Evolutionary conservation across 306 rosid genomes (phyloP).

Genomic region (Vigna nakashimae): DNA sequence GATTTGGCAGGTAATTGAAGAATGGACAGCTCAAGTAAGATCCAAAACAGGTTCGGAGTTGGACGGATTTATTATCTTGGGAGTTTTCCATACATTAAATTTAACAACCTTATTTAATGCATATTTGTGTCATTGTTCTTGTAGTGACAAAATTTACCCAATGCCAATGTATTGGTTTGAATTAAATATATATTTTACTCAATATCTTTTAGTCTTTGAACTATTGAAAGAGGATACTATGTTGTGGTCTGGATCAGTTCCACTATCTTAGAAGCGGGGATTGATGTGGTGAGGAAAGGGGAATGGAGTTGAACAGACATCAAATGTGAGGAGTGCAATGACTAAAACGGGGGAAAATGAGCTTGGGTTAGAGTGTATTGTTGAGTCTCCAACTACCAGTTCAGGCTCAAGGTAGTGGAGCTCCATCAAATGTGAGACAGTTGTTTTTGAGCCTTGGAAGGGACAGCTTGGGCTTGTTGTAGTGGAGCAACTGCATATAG

Average conservation of each 20-base stretch:
- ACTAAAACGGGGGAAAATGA: background rate
- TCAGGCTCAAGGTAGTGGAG: conserved; percentile 6
- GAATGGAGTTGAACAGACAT: conserved; percentile 25
- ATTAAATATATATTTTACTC: background rate
- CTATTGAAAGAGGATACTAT: background rate
- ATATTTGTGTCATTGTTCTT: conserved; percentile 22
- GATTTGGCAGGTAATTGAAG: conserved; percentile 75
- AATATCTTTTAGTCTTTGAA: background rate
- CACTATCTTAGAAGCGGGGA: conserved; percentile 25
- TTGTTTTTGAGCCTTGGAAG: conserved; percentile 1
- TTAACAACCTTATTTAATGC: conserved; percentile 22
- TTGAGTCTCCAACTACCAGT: background rate
- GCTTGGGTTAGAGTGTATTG: conserved; percentile 1
- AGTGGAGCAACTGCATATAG: background rate
- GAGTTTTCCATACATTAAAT: conserved; percentile 5
- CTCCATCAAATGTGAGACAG: background rate
- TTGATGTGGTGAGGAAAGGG: conserved; percentile 27
- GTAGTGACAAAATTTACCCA: conserved; percentile 16
- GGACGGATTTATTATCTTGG: conserved; percentile 30
- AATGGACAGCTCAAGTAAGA: conserved; percentile 86
- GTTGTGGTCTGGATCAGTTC: conserved; percentile 10
- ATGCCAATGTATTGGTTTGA: background rate
- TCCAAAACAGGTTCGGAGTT: conserved; percentile 70
- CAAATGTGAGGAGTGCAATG: conserved; percentile 14
- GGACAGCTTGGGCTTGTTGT: background rate